Evolutionary conservation across 73 alveolate genomes (phyloP), one percentile per base, ranked within the genome.

Genomic region (Tetrahymena thermophila): DNA sequence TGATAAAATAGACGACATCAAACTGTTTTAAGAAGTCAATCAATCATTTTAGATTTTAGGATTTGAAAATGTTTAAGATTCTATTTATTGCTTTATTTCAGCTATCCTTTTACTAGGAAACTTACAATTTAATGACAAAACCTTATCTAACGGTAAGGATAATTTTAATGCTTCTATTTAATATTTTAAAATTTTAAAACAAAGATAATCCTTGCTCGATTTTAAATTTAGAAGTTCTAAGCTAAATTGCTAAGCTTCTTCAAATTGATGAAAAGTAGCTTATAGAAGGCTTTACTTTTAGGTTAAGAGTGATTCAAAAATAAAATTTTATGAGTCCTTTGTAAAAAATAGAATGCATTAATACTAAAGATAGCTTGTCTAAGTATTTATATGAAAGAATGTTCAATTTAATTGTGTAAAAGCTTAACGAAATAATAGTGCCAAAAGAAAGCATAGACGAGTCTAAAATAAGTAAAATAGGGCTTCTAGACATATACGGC

Each of bases 401-500:
- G 94, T 99, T 99, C 97, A 96, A 98, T 94, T 97, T 98, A 98
- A 94, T 99, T 31, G 99, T 99, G n/a, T 35, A 85, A 28, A 89
- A 96, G 93, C 58, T 97, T 40, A 98, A 97, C 89, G 42, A 95
- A 16, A 95, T 43, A 35, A 89, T 95, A 5, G 16, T 89, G 21
- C 97, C 97, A 85, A 38, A 94, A 19, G 97, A 55, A 94, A 44
- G 31, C 19, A 40, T 71, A 71, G 56, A n/a, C 28, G 28, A 2
- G 17, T 34, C 58, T 15, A 85, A 43, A 40, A 44, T 35, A 35
- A 95, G 95, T 9, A 71, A 83, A 28, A 98, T 98, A 19, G 99
- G 99, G 34, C 98, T 99, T n/a, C 95, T 99, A 8, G 99, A 99
- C 97, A 99, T 99, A 25, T 99, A 98, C 94, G 99, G 99, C 15